A percentile compares a stretch with the other conserved stretches of the same genome.
Evolutionary conservation across 805 yeast genomes (phyloP).

Genomic region (Saccharomycopsis sp.): DNA sequence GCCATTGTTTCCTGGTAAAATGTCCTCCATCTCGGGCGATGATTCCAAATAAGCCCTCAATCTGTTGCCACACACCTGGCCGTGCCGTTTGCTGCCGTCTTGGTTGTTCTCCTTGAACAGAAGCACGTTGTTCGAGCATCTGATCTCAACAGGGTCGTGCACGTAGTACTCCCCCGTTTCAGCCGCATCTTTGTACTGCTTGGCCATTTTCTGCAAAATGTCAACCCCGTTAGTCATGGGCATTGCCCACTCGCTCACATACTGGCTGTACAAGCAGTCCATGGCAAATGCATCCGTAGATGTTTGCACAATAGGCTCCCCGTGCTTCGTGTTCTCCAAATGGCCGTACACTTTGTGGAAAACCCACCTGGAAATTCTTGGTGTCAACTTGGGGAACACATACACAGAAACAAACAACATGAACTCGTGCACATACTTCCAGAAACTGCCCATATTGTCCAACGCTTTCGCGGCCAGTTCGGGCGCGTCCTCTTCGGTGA

Average conservation of each 20-base stretch:
- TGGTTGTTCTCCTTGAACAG: slow-evolving; percentile 19
- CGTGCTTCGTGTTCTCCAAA: slow-evolving; percentile 30
- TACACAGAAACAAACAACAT: slow-evolving; percentile 73
- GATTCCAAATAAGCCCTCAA: slow-evolving; percentile 69
- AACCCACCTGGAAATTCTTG: slow-evolving; percentile 74
- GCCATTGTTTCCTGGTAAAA: too few species aligned
- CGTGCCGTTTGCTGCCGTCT: slow-evolving; percentile 31
- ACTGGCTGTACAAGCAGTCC: slow-evolving; percentile 93
- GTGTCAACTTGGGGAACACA: slow-evolving; percentile 67
- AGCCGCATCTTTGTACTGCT: slow-evolving; percentile 54
- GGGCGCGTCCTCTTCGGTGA: slow-evolving; percentile 47
- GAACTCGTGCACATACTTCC: slow-evolving; percentile 72
- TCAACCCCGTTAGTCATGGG: slow-evolving; percentile 75
- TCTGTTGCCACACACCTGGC: slow-evolving; percentile 79
- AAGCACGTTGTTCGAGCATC: slow-evolving; percentile 75
- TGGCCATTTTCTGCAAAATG: slow-evolving; percentile 54
- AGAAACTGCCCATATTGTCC: slow-evolving; percentile 30
- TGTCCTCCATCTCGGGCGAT: slow-evolving; percentile 50
- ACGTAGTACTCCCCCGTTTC: slow-evolving; percentile 59
- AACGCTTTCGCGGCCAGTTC: neutral
- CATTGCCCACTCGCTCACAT: slow-evolving; percentile 95
- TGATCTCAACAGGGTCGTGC: slow-evolving; percentile 91
- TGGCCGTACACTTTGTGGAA: slow-evolving; percentile 78
- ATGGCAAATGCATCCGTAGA: slow-evolving; percentile 85
- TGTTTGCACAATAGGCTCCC: slow-evolving; percentile 49